Conservation (phyloP, 371 early-diverging fungal species). For the Circinella minor region DNA sequence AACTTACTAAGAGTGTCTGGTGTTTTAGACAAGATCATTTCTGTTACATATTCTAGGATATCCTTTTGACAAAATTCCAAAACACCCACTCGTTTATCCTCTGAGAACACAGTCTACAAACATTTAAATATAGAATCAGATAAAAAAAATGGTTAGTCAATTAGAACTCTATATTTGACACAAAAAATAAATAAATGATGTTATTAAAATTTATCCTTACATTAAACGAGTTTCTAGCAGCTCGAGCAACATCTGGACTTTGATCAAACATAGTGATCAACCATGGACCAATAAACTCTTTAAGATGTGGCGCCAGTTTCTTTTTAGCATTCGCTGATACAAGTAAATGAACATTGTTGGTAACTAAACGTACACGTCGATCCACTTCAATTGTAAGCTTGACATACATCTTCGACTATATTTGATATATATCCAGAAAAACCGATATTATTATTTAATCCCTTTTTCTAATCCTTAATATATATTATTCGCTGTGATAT, state of each 20-base stretch:
- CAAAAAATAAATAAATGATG: too few species aligned
- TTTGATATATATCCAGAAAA: not conserved
- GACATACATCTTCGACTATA: constrained; percentile 52
- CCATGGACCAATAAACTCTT: constrained; percentile 68
- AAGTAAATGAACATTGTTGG: constrained; percentile 57
- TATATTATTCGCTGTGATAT: too few species aligned
- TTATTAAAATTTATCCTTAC: constrained; percentile 29
- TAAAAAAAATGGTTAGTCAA: too few species aligned
- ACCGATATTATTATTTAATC: not conserved
- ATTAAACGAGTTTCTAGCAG: constrained; percentile 59
- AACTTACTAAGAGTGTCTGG: constrained; percentile 64
- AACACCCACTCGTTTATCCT: constrained; percentile 57
- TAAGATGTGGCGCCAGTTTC: constrained; percentile 64
- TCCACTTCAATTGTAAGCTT: constrained; percentile 69
- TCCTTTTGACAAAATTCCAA: constrained; percentile 65
- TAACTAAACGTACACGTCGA: constrained; percentile 61
- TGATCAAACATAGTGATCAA: constrained; percentile 65
- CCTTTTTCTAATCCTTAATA: not conserved
- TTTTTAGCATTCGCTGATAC: constrained; percentile 61
- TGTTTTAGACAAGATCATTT: constrained; percentile 60
- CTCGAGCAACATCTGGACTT: constrained; percentile 59
- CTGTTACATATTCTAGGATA: constrained; percentile 58
- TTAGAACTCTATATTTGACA: too few species aligned
- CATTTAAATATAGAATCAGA: not conserved
- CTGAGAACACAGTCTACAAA: constrained; percentile 40